phyloP scores from a whole-genome alignment of 2,329 filamentous ascomycete genomes.

The Beauveria rudraprayagi region DNA sequence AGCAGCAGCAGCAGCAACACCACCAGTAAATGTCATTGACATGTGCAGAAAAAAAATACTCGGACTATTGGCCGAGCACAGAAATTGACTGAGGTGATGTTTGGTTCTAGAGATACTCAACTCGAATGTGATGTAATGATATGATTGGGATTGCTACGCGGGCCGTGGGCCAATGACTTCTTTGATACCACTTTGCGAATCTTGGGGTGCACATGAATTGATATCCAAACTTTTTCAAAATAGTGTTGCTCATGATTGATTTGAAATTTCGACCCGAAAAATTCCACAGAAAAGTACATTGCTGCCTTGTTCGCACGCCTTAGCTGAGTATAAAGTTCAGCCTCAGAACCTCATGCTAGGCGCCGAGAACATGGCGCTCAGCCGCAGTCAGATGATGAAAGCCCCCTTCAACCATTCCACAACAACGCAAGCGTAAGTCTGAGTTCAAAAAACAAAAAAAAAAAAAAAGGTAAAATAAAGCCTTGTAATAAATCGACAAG shows the following conservation, averaged over 20 bases:
- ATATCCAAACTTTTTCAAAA: background rate
- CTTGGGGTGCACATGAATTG: background rate
- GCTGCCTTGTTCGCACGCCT: background rate
- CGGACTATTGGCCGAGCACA: background rate
- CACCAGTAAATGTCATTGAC: background rate
- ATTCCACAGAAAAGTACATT: too few relatives aligned
- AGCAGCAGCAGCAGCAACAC: slow-evolving; percentile 12
- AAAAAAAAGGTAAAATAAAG: background rate
- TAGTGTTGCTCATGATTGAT: background rate
- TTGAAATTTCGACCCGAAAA: background rate
- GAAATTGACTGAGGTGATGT: background rate
- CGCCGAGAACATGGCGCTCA: slow-evolving; percentile 5
- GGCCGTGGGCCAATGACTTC: background rate
- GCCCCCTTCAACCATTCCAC: background rate
- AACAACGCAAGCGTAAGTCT: background rate
- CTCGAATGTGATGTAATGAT: background rate
- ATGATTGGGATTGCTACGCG: background rate
- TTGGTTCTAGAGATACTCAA: too few relatives aligned
- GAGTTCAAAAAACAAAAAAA: background rate
- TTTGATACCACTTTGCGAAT: slow-evolving; percentile 10
- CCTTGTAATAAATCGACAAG: background rate
- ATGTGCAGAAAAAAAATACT: background rate
- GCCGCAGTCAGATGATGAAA: background rate
- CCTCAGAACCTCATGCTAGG: background rate
- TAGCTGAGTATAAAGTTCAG: background rate